Conservation (phyloP, 495 filamentous ascomycete genomes). For the Tuber indicum region DNA sequence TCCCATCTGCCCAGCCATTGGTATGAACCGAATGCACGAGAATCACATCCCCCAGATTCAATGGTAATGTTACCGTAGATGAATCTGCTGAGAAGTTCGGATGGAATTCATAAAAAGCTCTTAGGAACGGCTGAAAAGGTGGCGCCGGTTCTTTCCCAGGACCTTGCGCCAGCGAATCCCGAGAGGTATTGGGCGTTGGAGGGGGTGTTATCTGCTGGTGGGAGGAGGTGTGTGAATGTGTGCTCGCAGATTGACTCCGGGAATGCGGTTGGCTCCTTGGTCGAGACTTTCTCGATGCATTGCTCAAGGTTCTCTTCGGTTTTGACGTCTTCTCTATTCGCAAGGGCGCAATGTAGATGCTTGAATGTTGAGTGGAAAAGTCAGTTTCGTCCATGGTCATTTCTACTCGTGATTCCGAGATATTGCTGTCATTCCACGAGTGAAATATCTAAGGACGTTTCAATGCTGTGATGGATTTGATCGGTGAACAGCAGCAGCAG, state of each 20-base stretch:
- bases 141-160: conserved; percentile 48
- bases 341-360: conserved; percentile 67
- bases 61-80: conserved; percentile 75
- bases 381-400: conserved; percentile 44
- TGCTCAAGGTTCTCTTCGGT: conserved; percentile 48
- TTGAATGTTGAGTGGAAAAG: conserved; percentile 48
- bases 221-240: conserved; percentile 43
- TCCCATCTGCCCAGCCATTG: conserved; percentile 98
- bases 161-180: conserved; percentile 52
- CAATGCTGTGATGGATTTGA: neutral
- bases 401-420: conserved; percentile 19
- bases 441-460: neutral
- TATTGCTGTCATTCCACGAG: neutral
- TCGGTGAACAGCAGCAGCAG: neutral
- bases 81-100: conserved; percentile 60
- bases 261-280: conserved; percentile 43
- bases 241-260: conserved; percentile 45
- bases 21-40: conserved; percentile 95
- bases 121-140: conserved; percentile 87
- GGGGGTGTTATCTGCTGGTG: conserved; percentile 63
- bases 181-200: conserved; percentile 60
- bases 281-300: conserved; percentile 43
- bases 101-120: conserved; percentile 93
- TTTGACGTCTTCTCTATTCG: conserved; percentile 54
- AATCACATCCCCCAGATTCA: conserved; percentile 86